A percentile compares a stretch with the other conserved stretches of the same genome.
Evolutionary conservation across 2,329 filamentous ascomycete species (phyloP).

Genomic region (Arthrobotrys entomopaga): DNA sequence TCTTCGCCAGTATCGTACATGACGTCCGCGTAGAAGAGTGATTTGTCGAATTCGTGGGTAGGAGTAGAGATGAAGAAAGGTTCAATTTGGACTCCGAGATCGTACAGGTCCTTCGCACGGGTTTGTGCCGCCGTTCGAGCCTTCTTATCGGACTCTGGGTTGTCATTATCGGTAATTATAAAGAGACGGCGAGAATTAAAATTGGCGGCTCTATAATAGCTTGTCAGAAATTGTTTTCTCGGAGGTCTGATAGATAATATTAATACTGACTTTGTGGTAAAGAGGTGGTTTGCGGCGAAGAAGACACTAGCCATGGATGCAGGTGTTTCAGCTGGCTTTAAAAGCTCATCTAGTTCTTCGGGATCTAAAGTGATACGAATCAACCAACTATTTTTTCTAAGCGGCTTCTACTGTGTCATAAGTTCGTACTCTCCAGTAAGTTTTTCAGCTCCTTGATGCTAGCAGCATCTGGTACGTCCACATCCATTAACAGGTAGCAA

Average conservation of each 20-base stretch:
- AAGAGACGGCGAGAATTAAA: constrained; percentile 94
- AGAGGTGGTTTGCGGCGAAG: constrained; percentile 95
- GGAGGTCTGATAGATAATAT: background rate
- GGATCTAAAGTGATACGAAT: constrained; percentile 67
- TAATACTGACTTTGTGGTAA: constrained; percentile 75
- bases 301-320: constrained; percentile 88
- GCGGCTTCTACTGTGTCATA: background rate
- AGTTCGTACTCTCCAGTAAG: constrained; percentile 72
- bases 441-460: constrained; percentile 83
- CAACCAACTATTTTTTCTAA: too few relatives aligned
- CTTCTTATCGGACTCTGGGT: constrained; percentile 80
- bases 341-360: constrained; percentile 74
- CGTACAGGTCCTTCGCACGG: constrained; percentile 92
- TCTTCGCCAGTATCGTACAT: constrained; percentile 74
- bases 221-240: constrained; percentile 23
- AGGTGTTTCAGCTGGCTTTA: constrained; percentile 75
- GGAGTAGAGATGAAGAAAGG: constrained; percentile 85
- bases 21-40: constrained; percentile 95
- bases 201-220: constrained; percentile 73
- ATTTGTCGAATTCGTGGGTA: constrained; percentile 77
- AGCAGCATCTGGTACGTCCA: constrained; percentile 84
- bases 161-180: constrained; percentile 92
- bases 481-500: constrained; percentile 88
- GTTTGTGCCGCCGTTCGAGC: constrained; percentile 81
- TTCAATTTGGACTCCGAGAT: constrained; percentile 89